Conservation (phyloP, 1,139 yeast species). For the Geotrichum fermentans region DNA sequence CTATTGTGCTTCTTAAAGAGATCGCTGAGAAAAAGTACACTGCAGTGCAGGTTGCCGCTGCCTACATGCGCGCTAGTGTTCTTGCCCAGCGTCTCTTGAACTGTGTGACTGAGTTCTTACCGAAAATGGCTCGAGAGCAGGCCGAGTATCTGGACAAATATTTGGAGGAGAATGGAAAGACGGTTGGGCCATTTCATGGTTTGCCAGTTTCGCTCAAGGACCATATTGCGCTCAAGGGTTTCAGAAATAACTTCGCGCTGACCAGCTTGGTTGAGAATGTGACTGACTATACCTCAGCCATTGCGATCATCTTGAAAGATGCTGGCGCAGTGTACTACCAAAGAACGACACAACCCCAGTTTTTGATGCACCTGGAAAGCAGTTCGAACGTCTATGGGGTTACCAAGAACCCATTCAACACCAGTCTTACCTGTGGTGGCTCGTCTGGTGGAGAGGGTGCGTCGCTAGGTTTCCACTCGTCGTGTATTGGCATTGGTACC, state of each 20-base stretch:
- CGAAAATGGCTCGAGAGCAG: constrained; percentile 35
- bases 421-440: constrained; percentile 57
- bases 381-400: constrained; percentile 27
- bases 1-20: constrained; percentile 37
- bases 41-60: constrained; percentile 45
- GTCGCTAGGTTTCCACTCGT: constrained; percentile 54
- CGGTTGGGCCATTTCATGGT: constrained; percentile 53
- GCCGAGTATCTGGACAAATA: constrained; percentile 46
- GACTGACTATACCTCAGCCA: constrained; percentile 47
- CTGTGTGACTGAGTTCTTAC: constrained; percentile 35
- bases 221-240: constrained; percentile 40
- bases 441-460: constrained; percentile 74
- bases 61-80: constrained; percentile 55
- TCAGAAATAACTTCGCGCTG: constrained; percentile 42
- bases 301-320: constrained; percentile 49
- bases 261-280: constrained; percentile 35
- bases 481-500: constrained; percentile 64
- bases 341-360: constrained; percentile 54
- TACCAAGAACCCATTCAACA: constrained; percentile 51
- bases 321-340: constrained; percentile 64
- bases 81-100: constrained; percentile 52
- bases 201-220: constrained; percentile 47
- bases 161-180: constrained; percentile 36
- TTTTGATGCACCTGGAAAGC: constrained; percentile 52
- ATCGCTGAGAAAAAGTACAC: constrained; percentile 44